Base-by-base conservation (phyloP, 2,329 filamentous ascomycete genomes). In the Fusarium stilboides region DNA sequence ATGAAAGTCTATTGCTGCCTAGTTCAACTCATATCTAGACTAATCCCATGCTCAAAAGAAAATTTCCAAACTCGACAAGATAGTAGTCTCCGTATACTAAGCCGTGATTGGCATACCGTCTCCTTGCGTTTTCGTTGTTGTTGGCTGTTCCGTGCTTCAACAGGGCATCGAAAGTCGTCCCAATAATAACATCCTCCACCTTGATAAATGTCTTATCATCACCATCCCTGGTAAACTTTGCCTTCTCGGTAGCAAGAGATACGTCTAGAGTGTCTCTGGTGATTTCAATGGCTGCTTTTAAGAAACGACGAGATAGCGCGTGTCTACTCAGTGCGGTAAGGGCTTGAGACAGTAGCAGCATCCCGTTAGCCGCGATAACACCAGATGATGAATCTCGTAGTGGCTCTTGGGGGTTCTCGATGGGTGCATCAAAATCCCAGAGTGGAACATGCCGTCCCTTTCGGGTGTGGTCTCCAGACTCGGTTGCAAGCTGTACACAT, bases 31-130 rank as follows among this genome's bases (percentile, higher is more conserved):
- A 19, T 24, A 33, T 17, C 19, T 63, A 71, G 17, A 47, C 44
- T 1, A 72, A 47, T 3, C 77, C 77, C 76, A 81, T 77, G 36
- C 75, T 68, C 40, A 86, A 57, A n/a, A 86, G 65, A 46, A 81
- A 79, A 52, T 86, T 86, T 5, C 83, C 83, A 74, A 83, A 68
- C 58, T 84, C 80, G 2, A 85, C 68, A 19, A 85, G 73, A 62
- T 81, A 86, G 58, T 85, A 86, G 57, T 85, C 84, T 0, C 81
- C 84, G 73, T 85, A 86, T 9, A 85, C 83, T 17, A 85, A 63
- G 0, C 83, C 83, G 64, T 81, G 79, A 19, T 81, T 74, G 42
- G 69, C 57, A 51, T 77, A 78, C 12, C 75, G 53, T 52, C 70
- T 72, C 8, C 65, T 68, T 2, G 77, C 74, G 10, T 74, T 63